Percentiles rank a stretch among this genome's conserved stretches.
Evolutionary conservation across 1,284 basidiomycete species (phyloP).

Genomic region (Cystobasidium pallidum): DNA sequence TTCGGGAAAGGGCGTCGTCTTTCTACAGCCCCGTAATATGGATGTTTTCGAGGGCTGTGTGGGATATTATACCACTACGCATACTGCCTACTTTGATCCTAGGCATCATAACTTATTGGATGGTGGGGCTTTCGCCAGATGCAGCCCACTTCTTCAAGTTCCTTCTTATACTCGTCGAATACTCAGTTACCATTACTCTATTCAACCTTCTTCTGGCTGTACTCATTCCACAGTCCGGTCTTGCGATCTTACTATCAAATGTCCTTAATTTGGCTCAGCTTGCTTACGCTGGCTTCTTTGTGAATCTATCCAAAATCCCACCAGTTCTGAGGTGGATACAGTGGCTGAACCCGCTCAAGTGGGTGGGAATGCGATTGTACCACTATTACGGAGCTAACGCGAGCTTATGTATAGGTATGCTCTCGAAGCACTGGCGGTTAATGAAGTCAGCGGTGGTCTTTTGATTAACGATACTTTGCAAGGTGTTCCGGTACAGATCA

Average conservation of each 20-base stretch:
- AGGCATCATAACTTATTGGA: constrained; percentile 65
- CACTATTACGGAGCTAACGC: background rate
- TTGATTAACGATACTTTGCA: constrained; percentile 76
- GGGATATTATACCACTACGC: constrained; percentile 81
- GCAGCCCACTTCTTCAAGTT: constrained; percentile 79
- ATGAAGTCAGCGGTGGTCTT: constrained; percentile 81
- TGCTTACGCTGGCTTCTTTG: constrained; percentile 62
- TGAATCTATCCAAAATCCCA: constrained; percentile 64
- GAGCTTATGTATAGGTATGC: constrained; percentile 56
- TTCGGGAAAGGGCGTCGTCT: constrained; percentile 71
- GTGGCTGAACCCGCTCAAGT: constrained; percentile 74
- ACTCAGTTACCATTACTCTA: constrained; percentile 77
- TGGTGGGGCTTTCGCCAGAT: constrained; percentile 77
- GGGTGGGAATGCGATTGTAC: constrained; percentile 59
- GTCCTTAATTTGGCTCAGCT: constrained; percentile 51
- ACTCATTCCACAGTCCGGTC: constrained; percentile 76
- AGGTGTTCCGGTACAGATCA: constrained; percentile 78
- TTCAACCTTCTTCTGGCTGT: constrained; percentile 85
- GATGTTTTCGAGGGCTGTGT: constrained; percentile 78
- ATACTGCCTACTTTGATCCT: constrained; percentile 81
- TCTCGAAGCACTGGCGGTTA: constrained; percentile 67
- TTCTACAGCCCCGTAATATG: constrained; percentile 73
- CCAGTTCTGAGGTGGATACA: constrained; percentile 61
- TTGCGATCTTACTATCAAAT: constrained; percentile 74
- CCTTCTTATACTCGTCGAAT: constrained; percentile 73